Conservation (phyloP, 768 basidiomycete genomes). For the Roridomyces roridus region DNA sequence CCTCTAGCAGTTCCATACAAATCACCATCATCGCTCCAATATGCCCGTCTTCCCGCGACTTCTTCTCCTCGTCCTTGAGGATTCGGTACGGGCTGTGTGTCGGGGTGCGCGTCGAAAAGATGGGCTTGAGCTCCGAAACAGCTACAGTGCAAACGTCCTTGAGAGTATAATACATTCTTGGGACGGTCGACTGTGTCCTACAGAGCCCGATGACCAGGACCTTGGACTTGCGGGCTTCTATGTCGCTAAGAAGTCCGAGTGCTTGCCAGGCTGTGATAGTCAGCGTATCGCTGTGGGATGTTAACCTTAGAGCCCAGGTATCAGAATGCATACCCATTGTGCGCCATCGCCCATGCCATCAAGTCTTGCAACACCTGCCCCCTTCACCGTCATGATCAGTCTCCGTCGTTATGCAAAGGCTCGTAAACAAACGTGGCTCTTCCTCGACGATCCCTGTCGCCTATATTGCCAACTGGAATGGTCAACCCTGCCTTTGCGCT, state of each 20-base stretch:
- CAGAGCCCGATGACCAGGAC: constrained; percentile 6
- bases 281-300: neutral
- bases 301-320: neutral
- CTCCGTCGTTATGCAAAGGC: no score
- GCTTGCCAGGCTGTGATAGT: constrained; percentile 14
- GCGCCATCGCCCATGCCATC: neutral
- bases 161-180: constrained; percentile 8
- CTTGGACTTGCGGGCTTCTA: constrained; percentile 14
- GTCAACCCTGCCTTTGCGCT: neutral
- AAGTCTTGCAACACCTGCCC: constrained; percentile 10
- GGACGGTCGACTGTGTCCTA: neutral
- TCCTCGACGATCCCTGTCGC: neutral
- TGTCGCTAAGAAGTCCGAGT: constrained; percentile 6
- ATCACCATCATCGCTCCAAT: constrained; percentile 14
- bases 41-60: neutral
- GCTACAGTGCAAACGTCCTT: constrained; percentile 2
- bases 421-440: constrained; percentile 1
- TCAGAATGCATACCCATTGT: constrained; percentile 3
- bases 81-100: neutral
- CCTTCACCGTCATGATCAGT: no score
- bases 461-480: neutral
- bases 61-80: constrained; percentile 1
- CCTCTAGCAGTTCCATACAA: constrained; percentile 1
- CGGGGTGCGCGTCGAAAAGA: constrained; percentile 1
- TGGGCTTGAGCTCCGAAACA: neutral